Conservation (phyloP, 257 asterid species). For the Fraxinus pennsylvanica region DNA sequence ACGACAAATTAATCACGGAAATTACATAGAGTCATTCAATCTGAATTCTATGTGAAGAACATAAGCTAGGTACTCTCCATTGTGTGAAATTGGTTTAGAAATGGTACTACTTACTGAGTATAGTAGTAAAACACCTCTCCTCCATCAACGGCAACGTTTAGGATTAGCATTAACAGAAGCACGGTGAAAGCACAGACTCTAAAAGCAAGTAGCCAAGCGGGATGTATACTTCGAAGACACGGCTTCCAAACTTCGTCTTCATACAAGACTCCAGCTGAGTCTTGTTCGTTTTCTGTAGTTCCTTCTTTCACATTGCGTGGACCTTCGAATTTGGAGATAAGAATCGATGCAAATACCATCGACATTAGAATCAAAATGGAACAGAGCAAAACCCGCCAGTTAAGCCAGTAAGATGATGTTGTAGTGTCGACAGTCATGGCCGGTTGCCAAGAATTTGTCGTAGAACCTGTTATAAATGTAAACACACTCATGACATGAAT, state of each 20-base stretch:
- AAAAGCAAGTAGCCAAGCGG: constrained; percentile 76
- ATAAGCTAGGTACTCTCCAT: background rate
- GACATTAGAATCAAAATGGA: constrained; percentile 65
- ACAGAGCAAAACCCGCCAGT: constrained; percentile 82
- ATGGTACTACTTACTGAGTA: constrained; percentile 69
- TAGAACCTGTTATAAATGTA: constrained; percentile 78
- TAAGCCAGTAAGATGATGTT: constrained; percentile 75
- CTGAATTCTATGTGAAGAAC: background rate
- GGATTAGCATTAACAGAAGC: constrained; percentile 69
- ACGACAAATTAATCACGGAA: constrained; percentile 2
- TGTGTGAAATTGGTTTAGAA: background rate
- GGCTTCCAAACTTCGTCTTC: constrained; percentile 94
- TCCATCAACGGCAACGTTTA: constrained; percentile 74
- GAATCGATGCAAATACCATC: constrained; percentile 64
- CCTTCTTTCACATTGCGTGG: constrained; percentile 33
- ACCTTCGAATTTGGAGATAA: constrained; percentile 67
- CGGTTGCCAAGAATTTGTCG: constrained; percentile 81
- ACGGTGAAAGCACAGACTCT: constrained; percentile 70
- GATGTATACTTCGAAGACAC: constrained; percentile 71
- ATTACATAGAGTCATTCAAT: background rate
- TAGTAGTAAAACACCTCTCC: constrained; percentile 70
- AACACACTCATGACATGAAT: constrained; percentile 59
- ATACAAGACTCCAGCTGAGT: constrained; percentile 54
- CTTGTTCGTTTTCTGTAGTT: constrained; percentile 31
- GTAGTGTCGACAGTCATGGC: constrained; percentile 74